These are phyloP conservation scores for Keqinozyma sinolaborantium DNA, from an alignment of 1,139 yeast genomes.

Conservation along the genomic window DNA sequence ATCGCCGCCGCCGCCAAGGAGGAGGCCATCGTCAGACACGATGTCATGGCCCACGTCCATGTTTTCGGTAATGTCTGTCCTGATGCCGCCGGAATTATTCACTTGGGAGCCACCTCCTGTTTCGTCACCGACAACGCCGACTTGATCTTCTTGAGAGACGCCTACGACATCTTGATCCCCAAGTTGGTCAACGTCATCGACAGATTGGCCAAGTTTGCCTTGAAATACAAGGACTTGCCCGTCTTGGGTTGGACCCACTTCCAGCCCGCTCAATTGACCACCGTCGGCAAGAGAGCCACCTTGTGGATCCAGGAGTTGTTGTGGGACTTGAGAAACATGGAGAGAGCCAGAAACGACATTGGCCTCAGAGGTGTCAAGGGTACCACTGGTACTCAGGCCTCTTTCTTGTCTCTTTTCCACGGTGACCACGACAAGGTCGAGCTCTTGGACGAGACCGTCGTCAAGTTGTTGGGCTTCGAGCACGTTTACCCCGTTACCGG, in stretches of 20 bases:
- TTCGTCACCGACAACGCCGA: slow-evolving; percentile 98
- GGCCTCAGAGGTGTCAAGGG: slow-evolving; percentile 99
- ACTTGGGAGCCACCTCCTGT: slow-evolving; percentile 97
- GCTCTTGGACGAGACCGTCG: slow-evolving; percentile 84
- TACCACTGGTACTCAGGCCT: slow-evolving; percentile 98
- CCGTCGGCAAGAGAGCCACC: slow-evolving; percentile 97
- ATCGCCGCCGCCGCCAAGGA: slow-evolving; percentile 84
- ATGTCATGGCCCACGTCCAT: slow-evolving; percentile 99
- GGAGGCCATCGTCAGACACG: slow-evolving; percentile 98
- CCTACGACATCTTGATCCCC: slow-evolving; percentile 88
- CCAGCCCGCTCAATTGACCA: slow-evolving; percentile 98
- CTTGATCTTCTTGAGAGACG: slow-evolving; percentile 91
- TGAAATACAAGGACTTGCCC: slow-evolving; percentile 91
- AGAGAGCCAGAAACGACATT: slow-evolving; percentile 92
- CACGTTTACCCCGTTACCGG: slow-evolving; percentile 97
- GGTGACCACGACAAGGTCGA: slow-evolving; percentile 98
- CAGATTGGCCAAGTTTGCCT: slow-evolving; percentile 82
- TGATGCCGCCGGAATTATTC: slow-evolving; percentile 96
- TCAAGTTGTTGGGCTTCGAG: slow-evolving; percentile 88
- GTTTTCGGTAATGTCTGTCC: slow-evolving; percentile 92
- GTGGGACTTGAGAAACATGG: slow-evolving; percentile 96
- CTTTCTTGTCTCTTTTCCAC: slow-evolving; percentile 89
- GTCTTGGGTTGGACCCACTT: slow-evolving; percentile 99
- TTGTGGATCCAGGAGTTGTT: slow-evolving; percentile 96
- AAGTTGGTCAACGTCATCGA: slow-evolving; percentile 94